A percentile compares a stretch with the other conserved stretches of the same genome.
phyloP scores from a whole-genome alignment of 495 filamentous ascomycete species.

The Pseudevernia furfuracea region DNA sequence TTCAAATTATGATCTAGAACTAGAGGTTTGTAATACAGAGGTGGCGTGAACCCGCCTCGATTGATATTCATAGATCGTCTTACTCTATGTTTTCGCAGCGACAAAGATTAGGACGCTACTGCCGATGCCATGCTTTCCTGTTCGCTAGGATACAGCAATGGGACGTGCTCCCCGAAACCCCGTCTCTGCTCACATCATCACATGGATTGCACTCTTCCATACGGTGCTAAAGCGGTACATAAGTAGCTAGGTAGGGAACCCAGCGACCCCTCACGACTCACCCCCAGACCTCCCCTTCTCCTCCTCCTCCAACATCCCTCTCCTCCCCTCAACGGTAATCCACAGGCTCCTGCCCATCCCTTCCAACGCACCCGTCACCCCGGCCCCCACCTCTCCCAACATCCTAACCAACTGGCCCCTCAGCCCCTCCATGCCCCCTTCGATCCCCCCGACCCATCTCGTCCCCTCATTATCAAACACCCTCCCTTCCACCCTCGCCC shows the following conservation, averaged over 20 bases:
- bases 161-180: neutral
- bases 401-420: slow-evolving; percentile 71
- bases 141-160: neutral
- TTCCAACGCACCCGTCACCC: slow-evolving; percentile 66
- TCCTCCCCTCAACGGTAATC: slow-evolving; percentile 72
- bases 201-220: neutral
- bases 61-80: no score
- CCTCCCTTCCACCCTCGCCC: slow-evolving; percentile 71
- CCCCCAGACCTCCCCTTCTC: slow-evolving; percentile 36
- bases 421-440: slow-evolving; percentile 72
- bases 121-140: neutral
- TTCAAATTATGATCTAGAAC: no score
- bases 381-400: slow-evolving; percentile 66
- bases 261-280: neutral
- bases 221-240: neutral
- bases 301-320: slow-evolving; percentile 70
- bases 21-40: no score
- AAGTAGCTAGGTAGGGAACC: neutral
- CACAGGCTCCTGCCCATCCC: slow-evolving; percentile 70
- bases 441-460: slow-evolving; percentile 78
- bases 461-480: slow-evolving; percentile 75
- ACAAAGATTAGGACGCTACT: no score
- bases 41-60: no score
- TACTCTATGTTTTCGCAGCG: no score
- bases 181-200: neutral